These are phyloP conservation scores for Prinsepia uniflora DNA, from an alignment of 306 rosid genomes.

Conservation along the genomic window DNA sequence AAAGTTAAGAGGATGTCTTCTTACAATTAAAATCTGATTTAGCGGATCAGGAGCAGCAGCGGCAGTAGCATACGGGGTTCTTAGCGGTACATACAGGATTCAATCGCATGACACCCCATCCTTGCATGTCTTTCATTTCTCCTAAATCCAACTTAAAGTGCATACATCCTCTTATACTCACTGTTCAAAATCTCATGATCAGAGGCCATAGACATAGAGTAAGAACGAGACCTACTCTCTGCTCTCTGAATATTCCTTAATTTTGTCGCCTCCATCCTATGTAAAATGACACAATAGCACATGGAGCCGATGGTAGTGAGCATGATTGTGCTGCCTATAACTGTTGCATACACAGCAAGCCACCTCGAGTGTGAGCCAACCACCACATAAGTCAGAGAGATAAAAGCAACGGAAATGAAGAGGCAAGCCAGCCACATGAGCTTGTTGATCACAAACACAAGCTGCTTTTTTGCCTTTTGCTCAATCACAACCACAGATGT, in stretches of 20 bases:
- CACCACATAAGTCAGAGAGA: conserved; percentile 82
- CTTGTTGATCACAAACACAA: conserved; percentile 93
- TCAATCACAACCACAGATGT: conserved; percentile 94
- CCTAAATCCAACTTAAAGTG: conserved; percentile 48
- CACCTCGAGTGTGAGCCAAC: conserved; percentile 76
- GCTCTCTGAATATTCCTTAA: conserved; percentile 46
- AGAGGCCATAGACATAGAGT: conserved; percentile 68
- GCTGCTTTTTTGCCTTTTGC: conserved; percentile 85
- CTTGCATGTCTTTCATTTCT: not conserved
- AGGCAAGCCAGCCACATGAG: conserved; percentile 99
- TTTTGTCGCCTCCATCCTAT: conserved; percentile 78
- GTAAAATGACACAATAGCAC: conserved; percentile 86
- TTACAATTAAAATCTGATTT: conserved; percentile 1
- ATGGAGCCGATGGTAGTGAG: conserved; percentile 92
- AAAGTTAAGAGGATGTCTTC: conserved; percentile 4
- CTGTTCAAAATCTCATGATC: conserved; percentile 78
- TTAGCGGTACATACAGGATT: not conserved
- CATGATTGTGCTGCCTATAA: conserved; percentile 83
- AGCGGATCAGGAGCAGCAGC: not conserved
- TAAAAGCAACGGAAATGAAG: conserved; percentile 84
- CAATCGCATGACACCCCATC: not conserved
- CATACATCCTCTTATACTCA: conserved; percentile 89
- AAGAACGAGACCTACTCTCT: conserved; percentile 63
- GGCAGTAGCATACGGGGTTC: not conserved
- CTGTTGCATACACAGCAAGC: conserved; percentile 83